A percentile compares a stretch with the other conserved stretches of the same genome.
These are phyloP conservation scores for Gossypium rotundifolium DNA, from an alignment of 345 rosid species.

Conservation along the genomic window DNA sequence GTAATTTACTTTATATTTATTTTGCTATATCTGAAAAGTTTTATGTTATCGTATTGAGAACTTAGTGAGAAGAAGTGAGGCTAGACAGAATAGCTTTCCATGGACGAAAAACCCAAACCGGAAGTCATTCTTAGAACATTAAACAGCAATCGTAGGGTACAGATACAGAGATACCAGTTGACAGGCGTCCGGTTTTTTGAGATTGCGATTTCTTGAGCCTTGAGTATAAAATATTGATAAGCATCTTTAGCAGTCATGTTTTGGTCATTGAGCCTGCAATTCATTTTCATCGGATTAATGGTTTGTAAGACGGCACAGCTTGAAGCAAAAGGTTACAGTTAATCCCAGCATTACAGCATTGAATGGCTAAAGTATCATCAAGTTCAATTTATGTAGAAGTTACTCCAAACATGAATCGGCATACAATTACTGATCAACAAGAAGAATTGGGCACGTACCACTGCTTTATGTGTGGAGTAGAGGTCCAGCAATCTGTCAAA, in stretches of 20 bases:
- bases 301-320: not conserved
- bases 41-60: constrained; percentile 1
- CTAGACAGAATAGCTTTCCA: not conserved
- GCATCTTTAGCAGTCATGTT: constrained; percentile 71
- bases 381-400: not conserved
- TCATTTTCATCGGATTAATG: constrained; percentile 11
- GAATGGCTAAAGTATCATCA: not conserved
- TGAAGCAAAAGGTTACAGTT: not conserved
- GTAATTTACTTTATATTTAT: not conserved
- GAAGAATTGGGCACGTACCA: constrained; percentile 45
- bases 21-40: not conserved
- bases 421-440: not conserved
- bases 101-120: not conserved
- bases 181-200: constrained; percentile 75
- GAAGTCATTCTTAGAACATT: constrained; percentile 2
- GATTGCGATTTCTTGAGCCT: constrained; percentile 79
- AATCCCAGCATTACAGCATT: not conserved
- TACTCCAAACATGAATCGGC: not conserved
- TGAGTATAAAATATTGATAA: constrained; percentile 66
- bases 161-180: constrained; percentile 51
- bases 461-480: constrained; percentile 64
- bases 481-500: constrained; percentile 77
- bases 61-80: not conserved
- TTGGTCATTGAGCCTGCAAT: constrained; percentile 62
- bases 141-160: not conserved